Conservation (phyloP, 192 early-diverging fungal genomes). For the Jimgerdemannia lactiflua region DNA sequence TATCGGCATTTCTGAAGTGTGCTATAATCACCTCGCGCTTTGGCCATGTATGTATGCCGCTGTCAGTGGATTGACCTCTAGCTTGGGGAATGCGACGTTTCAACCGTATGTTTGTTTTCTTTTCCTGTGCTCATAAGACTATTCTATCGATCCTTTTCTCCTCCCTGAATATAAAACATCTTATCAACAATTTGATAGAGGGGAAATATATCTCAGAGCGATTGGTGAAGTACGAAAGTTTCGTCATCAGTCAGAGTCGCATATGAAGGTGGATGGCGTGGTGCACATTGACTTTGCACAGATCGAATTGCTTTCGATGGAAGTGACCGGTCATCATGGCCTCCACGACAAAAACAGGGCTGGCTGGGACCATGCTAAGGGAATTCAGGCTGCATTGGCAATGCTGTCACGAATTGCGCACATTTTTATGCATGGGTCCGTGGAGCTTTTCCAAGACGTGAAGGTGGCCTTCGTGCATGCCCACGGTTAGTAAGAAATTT, state of each 20-base stretch:
- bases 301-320: not conserved
- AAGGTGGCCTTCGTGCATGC: too few species aligned
- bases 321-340: not conserved
- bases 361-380: not conserved
- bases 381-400: too few species aligned
- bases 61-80: not conserved
- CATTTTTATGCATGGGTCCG: too few species aligned
- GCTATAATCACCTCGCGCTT: not conserved
- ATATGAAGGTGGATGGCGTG: not conserved
- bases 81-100: not conserved
- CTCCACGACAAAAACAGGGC: not conserved
- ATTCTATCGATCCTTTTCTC: too few species aligned
- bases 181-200: not conserved
- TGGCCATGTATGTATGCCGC: not conserved
- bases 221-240: not conserved
- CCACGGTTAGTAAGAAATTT: too few species aligned
- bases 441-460: too few species aligned
- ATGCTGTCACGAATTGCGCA: too few species aligned
- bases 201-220: not conserved
- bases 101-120: not conserved
- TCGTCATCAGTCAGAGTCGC: not conserved
- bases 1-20: not conserved
- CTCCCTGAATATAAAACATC: not conserved
- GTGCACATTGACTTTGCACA: not conserved
- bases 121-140: not conserved